Percentiles rank a stretch among this genome's conserved stretches.
These are phyloP conservation scores for Hypericum perforatum DNA, from an alignment of 345 rosid species.

Conservation along the genomic window DNA sequence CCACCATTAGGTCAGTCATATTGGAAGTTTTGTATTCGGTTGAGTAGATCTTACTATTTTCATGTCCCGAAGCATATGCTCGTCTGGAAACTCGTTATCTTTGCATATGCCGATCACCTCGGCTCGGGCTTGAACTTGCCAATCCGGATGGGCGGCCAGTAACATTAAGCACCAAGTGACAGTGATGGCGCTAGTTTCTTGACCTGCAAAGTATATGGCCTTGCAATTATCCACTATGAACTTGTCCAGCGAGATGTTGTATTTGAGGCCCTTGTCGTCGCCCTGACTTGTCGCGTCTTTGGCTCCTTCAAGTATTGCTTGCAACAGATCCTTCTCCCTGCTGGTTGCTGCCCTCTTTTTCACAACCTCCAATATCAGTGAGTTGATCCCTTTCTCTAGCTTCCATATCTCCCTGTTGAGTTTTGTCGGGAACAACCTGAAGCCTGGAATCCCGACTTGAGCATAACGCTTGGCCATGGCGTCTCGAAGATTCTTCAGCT, in stretches of 20 bases:
- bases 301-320: constrained; percentile 17
- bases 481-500: constrained; percentile 15
- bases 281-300: background rate
- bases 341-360: constrained; percentile 12
- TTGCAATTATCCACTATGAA: constrained; percentile 28
- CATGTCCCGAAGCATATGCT: constrained; percentile 24
- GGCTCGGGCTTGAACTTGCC: constrained; percentile 16
- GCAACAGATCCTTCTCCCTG: constrained; percentile 17
- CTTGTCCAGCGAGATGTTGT: constrained; percentile 1
- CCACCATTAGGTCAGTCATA: background rate
- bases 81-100: constrained; percentile 11
- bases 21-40: no score
- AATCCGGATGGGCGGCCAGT: constrained; percentile 22
- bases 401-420: constrained; percentile 17
- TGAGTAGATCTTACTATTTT: constrained; percentile 14
- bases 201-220: constrained; percentile 22
- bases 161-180: constrained; percentile 17
- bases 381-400: constrained; percentile 21
- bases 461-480: constrained; percentile 8
- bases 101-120: constrained; percentile 15
- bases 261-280: background rate
- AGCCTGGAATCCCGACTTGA: constrained; percentile 12
- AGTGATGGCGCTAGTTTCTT: constrained; percentile 20
- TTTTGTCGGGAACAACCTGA: constrained; percentile 11
- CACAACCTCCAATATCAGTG: constrained; percentile 10